These are phyloP conservation scores for Phytophthora constricta DNA, from an alignment of 352 stramenopile species.

Conservation along the genomic window DNA sequence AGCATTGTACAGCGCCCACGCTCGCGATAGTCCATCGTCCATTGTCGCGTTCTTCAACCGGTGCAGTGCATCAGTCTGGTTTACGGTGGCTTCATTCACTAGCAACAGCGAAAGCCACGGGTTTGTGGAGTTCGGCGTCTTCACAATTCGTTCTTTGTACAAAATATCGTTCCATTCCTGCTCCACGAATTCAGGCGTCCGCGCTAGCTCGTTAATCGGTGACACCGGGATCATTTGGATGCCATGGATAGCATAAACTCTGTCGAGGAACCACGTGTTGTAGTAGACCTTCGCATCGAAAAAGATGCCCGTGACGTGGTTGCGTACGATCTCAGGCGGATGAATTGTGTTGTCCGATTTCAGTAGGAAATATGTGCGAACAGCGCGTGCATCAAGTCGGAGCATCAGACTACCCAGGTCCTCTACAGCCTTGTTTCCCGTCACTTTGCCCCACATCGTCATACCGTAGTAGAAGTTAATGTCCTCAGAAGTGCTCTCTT, in stretches of 20 bases:
- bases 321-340: constrained; percentile 46
- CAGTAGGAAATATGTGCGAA: constrained; percentile 64
- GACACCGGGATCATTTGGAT: constrained; percentile 64
- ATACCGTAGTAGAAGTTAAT: constrained; percentile 69
- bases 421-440: constrained; percentile 41
- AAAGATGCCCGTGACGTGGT: constrained; percentile 61
- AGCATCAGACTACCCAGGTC: constrained; percentile 57
- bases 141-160: background rate
- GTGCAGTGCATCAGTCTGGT: constrained; percentile 42
- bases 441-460: constrained; percentile 55
- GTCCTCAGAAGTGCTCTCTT: constrained; percentile 57
- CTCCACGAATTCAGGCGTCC: constrained; percentile 44
- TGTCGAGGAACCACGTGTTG: constrained; percentile 57
- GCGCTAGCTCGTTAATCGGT: constrained; percentile 51
- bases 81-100: constrained; percentile 51
- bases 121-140: constrained; percentile 16
- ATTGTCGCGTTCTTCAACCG: constrained; percentile 11
- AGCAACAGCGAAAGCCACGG: constrained; percentile 59
- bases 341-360: constrained; percentile 48
- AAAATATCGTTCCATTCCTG: constrained; percentile 54
- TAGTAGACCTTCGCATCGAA: constrained; percentile 76
- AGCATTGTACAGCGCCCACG: constrained; percentile 31
- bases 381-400: constrained; percentile 43
- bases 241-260: constrained; percentile 61
- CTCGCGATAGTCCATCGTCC: constrained; percentile 46